Conservation (phyloP, 1,284 basidiomycete species). For the Xerocomus amazonicus region DNA sequence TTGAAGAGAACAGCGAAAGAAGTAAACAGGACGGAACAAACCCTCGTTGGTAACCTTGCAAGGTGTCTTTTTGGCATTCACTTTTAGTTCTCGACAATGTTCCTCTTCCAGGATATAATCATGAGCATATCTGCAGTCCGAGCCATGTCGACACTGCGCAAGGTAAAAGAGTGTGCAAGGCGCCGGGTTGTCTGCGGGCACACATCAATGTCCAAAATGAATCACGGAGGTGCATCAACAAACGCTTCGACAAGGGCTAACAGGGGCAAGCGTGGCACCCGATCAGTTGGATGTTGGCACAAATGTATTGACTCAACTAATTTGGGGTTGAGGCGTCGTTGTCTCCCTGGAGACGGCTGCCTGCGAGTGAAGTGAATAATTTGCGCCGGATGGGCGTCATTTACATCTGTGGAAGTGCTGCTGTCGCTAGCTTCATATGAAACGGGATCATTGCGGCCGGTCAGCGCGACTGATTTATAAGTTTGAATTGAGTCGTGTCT, state of each 20-base stretch:
- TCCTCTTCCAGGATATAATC: slow-evolving; percentile 53
- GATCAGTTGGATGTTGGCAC: slow-evolving; percentile 15
- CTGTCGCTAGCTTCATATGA: slow-evolving; percentile 29
- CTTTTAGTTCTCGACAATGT: slow-evolving; percentile 46
- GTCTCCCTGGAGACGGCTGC: slow-evolving; percentile 33
- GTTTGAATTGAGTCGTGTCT: slow-evolving; percentile 30
- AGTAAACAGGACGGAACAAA: slow-evolving; percentile 15
- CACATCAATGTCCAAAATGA: slow-evolving; percentile 5
- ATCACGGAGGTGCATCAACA: slow-evolving; percentile 26
- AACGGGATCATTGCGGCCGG: slow-evolving; percentile 16
- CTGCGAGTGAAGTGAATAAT: slow-evolving; percentile 27
- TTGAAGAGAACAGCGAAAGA: slow-evolving; percentile 3
- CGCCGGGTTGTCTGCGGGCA: slow-evolving; percentile 46
- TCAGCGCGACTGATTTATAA: slow-evolving; percentile 33
- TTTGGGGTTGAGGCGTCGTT: slow-evolving; percentile 45
- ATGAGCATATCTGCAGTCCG: slow-evolving; percentile 55
- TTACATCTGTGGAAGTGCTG: slow-evolving; percentile 35
- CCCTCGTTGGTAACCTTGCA: slow-evolving; percentile 56
- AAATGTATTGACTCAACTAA: slow-evolving; percentile 41
- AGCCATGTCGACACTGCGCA: slow-evolving; percentile 50
- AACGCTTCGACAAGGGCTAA: slow-evolving; percentile 57
- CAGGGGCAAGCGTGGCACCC: slow-evolving; percentile 8
- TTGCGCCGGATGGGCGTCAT: slow-evolving; percentile 27
- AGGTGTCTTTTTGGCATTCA: slow-evolving; percentile 56
- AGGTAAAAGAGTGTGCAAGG: slow-evolving; percentile 64